Conservation (phyloP, 2,329 filamentous ascomycete species). For the Chaetomium sp. region DNA sequence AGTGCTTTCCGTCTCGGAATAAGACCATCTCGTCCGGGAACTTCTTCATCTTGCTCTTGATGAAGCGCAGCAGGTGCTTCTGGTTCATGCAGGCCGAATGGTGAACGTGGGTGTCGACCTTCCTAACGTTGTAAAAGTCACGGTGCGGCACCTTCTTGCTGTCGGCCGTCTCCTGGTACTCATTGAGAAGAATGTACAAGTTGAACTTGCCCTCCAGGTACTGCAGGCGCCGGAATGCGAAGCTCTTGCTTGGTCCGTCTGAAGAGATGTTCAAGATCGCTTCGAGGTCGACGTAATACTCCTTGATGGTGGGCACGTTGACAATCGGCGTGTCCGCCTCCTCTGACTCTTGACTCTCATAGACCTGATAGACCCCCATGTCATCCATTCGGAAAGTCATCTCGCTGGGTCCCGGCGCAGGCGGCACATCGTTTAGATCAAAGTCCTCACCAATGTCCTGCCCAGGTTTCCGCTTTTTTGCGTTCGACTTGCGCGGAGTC, state of each 20-base stretch:
- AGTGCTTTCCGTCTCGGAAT: conserved; percentile 85
- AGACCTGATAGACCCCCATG: conserved; percentile 90
- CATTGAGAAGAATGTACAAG: conserved; percentile 87
- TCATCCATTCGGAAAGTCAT: conserved; percentile 79
- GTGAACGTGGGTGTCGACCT: conserved; percentile 98
- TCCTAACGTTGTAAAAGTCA: conserved; percentile 98
- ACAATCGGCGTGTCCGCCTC: conserved; percentile 70
- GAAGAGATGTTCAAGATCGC: conserved; percentile 85
- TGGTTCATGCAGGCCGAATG: conserved; percentile 99
- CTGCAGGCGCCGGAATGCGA: conserved; percentile 90
- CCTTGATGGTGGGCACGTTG: conserved; percentile 84
- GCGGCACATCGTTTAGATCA: conserved; percentile 73
- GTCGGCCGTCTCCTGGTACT: conserved; percentile 97
- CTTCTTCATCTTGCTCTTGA: conserved; percentile 99
- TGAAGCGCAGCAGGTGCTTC: conserved; percentile 95
- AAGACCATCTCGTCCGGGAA: conserved; percentile 91
- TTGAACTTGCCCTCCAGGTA: conserved; percentile 98
- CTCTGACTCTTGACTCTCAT: conserved; percentile 66
- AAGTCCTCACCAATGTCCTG: conserved; percentile 93
- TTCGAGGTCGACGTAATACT: conserved; percentile 96
- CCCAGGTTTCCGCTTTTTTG: conserved; percentile 77
- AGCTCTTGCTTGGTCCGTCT: conserved; percentile 94
- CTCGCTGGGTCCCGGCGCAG: conserved; percentile 69
- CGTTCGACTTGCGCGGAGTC: conserved; percentile 47
- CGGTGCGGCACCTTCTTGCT: conserved; percentile 96